phyloP scores from a whole-genome alignment of 805 yeast species.

The Nakazawaea ishiwadae region DNA sequence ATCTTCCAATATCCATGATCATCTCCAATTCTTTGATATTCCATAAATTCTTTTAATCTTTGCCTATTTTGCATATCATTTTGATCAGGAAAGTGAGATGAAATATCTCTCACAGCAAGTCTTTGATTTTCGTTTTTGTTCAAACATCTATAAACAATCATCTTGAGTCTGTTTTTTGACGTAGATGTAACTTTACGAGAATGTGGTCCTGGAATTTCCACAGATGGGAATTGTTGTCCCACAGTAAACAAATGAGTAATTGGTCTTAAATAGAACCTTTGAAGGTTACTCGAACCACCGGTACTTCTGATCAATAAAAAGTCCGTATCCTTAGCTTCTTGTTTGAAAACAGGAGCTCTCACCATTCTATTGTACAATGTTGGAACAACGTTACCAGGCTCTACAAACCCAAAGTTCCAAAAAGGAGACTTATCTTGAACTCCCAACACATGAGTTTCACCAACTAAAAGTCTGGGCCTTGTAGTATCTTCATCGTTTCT shows the following conservation, averaged over 20 bases:
- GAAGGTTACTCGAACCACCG: constrained; percentile 66
- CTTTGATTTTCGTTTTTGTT: constrained; percentile 71
- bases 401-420: constrained; percentile 98
- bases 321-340: constrained; percentile 74
- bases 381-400: constrained; percentile 90
- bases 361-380: constrained; percentile 87
- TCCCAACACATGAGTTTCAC: constrained; percentile 95
- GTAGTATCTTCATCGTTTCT: constrained; percentile 72
- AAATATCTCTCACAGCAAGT: constrained; percentile 79
- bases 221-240: constrained; percentile 90
- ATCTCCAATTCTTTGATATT: constrained; percentile 87
- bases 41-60: constrained; percentile 95
- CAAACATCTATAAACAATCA: constrained; percentile 87
- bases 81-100: constrained; percentile 93
- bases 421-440: constrained; percentile 95
- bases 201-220: constrained; percentile 96
- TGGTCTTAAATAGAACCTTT: constrained; percentile 61
- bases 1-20: constrained; percentile 96
- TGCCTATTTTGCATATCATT: constrained; percentile 97
- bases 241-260: constrained; percentile 77
- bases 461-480: constrained; percentile 83
- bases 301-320: constrained; percentile 76
- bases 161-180: constrained; percentile 82
- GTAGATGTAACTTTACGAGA: constrained; percentile 94
- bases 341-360: constrained; percentile 90